Percentiles rank a stretch among this genome's conserved stretches.
Evolutionary conservation across 2,329 filamentous ascomycete species (phyloP).

Genomic region (Paraphaeosphaeria sporulosa): DNA sequence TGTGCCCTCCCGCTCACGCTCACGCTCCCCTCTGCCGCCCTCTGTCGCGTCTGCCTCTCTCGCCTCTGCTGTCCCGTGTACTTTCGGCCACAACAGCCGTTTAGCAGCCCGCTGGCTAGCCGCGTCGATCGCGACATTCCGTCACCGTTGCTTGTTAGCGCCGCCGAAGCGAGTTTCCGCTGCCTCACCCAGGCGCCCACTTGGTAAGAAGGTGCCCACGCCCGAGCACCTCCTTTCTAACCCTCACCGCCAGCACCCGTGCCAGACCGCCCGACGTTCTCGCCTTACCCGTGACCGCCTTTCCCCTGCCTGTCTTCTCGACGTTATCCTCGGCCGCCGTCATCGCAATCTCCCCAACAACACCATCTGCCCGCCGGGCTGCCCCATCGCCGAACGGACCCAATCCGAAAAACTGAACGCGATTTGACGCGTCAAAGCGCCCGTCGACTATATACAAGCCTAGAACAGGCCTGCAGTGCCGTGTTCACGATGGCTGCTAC

Average conservation of each 20-base stretch:
- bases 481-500: conserved; percentile 59
- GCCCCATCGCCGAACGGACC: conserved; percentile 29
- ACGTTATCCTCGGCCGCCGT: conserved; percentile 31
- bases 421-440: conserved; percentile 52
- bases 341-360: conserved; percentile 44
- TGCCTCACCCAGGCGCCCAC: conserved; percentile 38
- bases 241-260: conserved; percentile 11
- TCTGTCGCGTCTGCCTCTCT: background rate
- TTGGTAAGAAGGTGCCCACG: conserved; percentile 37
- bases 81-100: background rate
- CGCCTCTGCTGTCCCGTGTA: background rate
- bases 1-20: background rate
- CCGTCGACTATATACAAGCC: conserved; percentile 38
- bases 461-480: conserved; percentile 33
- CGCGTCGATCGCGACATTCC: conserved; percentile 22
- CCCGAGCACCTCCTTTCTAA: conserved; percentile 34
- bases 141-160: conserved; percentile 43
- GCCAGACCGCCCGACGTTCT: conserved; percentile 27
- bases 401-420: conserved; percentile 42
- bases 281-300: conserved; percentile 28
- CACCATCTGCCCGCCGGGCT: conserved; percentile 32
- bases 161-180: conserved; percentile 41
- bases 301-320: conserved; percentile 22
- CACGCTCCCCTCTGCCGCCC: background rate
- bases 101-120: conserved; percentile 19